Evolutionary conservation across 176 grass and related monocot genomes (phyloP).

Genomic region (Carex scoparia): DNA sequence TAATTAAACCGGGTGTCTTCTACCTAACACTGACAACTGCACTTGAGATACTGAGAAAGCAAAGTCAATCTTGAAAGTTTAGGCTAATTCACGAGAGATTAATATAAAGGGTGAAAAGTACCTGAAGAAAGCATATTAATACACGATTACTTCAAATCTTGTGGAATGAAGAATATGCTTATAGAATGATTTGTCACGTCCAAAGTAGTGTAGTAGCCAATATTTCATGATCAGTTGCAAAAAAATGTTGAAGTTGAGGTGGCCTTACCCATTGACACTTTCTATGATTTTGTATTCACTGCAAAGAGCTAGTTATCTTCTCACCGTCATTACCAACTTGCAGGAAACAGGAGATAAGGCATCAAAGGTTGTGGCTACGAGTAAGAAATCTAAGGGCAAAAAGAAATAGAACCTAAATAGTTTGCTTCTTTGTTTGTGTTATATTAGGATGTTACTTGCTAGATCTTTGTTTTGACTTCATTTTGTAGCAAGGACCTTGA

Average conservation of each 20-base stretch:
- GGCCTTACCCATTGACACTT: background rate
- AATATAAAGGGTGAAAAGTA: background rate
- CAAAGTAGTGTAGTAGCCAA: background rate
- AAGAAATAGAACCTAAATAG: slow-evolving; percentile 22
- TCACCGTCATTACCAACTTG: background rate
- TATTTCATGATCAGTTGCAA: background rate
- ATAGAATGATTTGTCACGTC: background rate
- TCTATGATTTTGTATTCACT: background rate
- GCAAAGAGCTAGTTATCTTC: background rate
- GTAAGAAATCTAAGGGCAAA: slow-evolving; percentile 30
- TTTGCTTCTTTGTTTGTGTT: slow-evolving; percentile 9
- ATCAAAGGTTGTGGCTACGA: background rate
- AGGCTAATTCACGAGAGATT: background rate
- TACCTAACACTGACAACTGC: background rate
- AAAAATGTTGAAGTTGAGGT: background rate
- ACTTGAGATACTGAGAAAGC: background rate
- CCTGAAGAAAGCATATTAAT: background rate
- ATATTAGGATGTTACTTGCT: background rate
- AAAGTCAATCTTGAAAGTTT: background rate
- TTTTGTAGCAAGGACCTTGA: background rate
- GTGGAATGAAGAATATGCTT: background rate
- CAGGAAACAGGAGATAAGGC: slow-evolving; percentile 26
- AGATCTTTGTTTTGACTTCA: background rate
- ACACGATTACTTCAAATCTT: background rate
- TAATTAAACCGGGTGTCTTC: background rate